Evolutionary conservation across 129 eudicot species (phyloP).

Genomic region (Deinandra increscens): DNA sequence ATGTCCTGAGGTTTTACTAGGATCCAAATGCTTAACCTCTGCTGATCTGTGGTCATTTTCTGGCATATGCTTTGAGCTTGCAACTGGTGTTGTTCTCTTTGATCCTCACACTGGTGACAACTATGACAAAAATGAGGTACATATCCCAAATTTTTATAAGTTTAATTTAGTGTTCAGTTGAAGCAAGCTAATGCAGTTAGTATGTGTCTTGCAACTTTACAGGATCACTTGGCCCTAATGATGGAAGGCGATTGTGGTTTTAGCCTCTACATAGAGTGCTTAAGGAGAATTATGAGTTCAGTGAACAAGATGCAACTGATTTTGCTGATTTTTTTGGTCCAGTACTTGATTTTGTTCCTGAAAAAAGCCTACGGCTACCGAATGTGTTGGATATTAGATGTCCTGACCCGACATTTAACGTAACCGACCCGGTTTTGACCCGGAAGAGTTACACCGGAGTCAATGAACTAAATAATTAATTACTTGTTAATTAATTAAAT

Average conservation of each 20-base stretch:
- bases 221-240: slow-evolving; percentile 91
- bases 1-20: slow-evolving; percentile 87
- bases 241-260: slow-evolving; percentile 79
- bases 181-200: neutral
- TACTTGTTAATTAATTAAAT: too few species aligned
- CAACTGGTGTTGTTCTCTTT: slow-evolving; percentile 89
- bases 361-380: too few species aligned
- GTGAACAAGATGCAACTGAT: too few species aligned
- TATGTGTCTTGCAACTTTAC: slow-evolving; percentile 2
- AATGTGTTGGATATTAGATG: too few species aligned
- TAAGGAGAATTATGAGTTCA: too few species aligned
- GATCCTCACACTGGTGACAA: slow-evolving; percentile 93
- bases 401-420: too few species aligned
- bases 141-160: neutral
- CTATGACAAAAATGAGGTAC: slow-evolving; percentile 59
- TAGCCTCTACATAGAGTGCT: slow-evolving; percentile 84
- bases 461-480: too few species aligned
- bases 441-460: too few species aligned
- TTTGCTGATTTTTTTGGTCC: too few species aligned
- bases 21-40: slow-evolving; percentile 77
- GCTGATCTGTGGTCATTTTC: slow-evolving; percentile 98
- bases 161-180: neutral
- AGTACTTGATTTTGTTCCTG: too few species aligned
- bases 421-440: too few species aligned
- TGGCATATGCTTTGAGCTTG: slow-evolving; percentile 91